Evolutionary conservation across 805 yeast species (phyloP), one percentile per base, ranked within the genome.

Genomic region (Candida dajiaensis): DNA sequence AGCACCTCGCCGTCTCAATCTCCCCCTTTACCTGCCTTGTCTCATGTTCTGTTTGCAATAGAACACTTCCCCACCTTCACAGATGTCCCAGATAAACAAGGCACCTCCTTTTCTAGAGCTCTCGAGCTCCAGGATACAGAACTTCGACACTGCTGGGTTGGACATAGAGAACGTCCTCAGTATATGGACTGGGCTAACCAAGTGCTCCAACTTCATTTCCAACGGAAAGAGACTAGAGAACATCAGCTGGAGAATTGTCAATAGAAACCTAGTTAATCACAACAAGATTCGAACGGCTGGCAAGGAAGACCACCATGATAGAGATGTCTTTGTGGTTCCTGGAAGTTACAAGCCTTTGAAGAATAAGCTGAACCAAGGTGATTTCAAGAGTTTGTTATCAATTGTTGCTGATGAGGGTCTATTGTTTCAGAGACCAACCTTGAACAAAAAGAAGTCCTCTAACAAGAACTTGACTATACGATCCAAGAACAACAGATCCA

Each of bases 81-180:
- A n/a, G 26, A 48, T 48, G 50, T 48, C 50, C 40, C 50, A 48
- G 26, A 54, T 54, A 37, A 58, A 57, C 41, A 57, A 56, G 44
- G 61, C 59, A 20, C 64, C 64, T 35, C 63, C 63, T 9, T 60
- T 60, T 41, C 46, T 60, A 47, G 63, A 61, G 49, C 48, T 59
- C 7, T 61, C 64, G 9, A 50, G 53, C 25, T 54, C 58, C 11
- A 57, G 61, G 11, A 53, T 61, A 9, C 54, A 58, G 42, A 49
- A 36, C 21, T 50, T 57, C 35, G 63, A 58, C 41, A 56, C 62
- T 1, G 48, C 57, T 20, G 61, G 61, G 3, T 53, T 68, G 12
- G 70, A 70, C 38, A 57, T 71, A 35, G 72, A 69, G 45, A 68
- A 67, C 42, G 68, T 71, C 3, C 52, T 71, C 25, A 64, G 70